A percentile compares a stretch with the other conserved stretches of the same genome.
Evolutionary conservation across 306 rosid genomes (phyloP).

Genomic region (Quercus robur): DNA sequence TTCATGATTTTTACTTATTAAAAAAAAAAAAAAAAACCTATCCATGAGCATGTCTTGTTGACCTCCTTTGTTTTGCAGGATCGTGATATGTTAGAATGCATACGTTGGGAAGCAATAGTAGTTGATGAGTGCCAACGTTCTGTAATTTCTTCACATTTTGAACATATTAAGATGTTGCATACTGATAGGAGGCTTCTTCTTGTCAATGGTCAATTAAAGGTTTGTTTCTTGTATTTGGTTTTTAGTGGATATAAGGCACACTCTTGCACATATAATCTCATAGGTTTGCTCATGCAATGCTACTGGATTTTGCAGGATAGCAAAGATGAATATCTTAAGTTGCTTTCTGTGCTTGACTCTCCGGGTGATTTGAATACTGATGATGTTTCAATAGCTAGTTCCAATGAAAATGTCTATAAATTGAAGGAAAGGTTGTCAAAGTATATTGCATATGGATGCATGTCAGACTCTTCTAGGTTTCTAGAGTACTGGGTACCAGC

Average conservation of each 20-base stretch:
- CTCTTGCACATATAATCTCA: neutral
- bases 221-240: slow-evolving; percentile 28
- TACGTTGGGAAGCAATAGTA: slow-evolving; percentile 58
- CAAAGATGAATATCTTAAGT: slow-evolving; percentile 36
- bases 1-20: too few relatives aligned
- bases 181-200: slow-evolving; percentile 53
- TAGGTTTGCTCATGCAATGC: slow-evolving; percentile 23
- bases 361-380: slow-evolving; percentile 16
- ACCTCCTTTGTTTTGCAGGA: slow-evolving; percentile 42
- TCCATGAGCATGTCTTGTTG: neutral
- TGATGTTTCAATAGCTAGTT: slow-evolving; percentile 28
- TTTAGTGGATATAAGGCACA: neutral
- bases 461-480: slow-evolving; percentile 51
- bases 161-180: slow-evolving; percentile 36
- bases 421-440: slow-evolving; percentile 57
- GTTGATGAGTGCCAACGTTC: slow-evolving; percentile 55
- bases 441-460: slow-evolving; percentile 45
- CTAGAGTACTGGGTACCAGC: slow-evolving; percentile 95
- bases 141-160: slow-evolving; percentile 32
- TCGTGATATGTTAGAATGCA: slow-evolving; percentile 35
- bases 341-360: slow-evolving; percentile 48
- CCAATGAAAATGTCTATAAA: slow-evolving; percentile 36
- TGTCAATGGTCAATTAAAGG: slow-evolving; percentile 49
- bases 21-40: neutral
- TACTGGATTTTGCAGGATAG: slow-evolving; percentile 56